Evolutionary conservation across 371 early-diverging fungal genomes (phyloP).

Genomic region (Basidiobolus meristosporus): DNA sequence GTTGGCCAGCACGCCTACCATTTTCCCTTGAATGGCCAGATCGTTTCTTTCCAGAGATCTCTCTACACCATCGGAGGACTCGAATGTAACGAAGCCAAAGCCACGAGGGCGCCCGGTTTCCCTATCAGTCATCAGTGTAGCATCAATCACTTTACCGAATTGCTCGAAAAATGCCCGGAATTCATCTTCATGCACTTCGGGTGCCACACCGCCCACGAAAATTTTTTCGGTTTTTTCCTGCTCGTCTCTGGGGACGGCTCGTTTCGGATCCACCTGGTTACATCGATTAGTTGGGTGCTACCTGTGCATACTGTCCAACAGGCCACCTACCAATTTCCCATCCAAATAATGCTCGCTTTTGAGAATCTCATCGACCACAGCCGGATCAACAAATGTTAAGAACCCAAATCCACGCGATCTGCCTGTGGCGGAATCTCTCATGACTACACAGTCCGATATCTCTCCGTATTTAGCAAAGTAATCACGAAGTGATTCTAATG

Average conservation of each 20-base stretch:
- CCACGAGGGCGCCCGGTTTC: constrained; percentile 61
- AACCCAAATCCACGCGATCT: constrained; percentile 84
- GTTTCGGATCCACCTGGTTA: constrained; percentile 73
- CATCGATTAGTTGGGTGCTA: background rate
- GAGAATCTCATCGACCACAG: constrained; percentile 47
- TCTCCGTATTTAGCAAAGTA: constrained; percentile 61
- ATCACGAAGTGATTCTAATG: constrained; percentile 37
- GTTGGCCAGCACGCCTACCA: constrained; percentile 12
- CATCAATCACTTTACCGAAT: constrained; percentile 59
- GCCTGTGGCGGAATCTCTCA: constrained; percentile 62
- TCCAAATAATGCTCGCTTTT: constrained; percentile 57
- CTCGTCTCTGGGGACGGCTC: constrained; percentile 63
- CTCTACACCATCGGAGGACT: constrained; percentile 38
- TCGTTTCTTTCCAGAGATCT: constrained; percentile 23
- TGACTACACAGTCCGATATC: constrained; percentile 54
- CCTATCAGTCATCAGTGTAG: constrained; percentile 56
- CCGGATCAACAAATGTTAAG: constrained; percentile 52
- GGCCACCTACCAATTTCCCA: constrained; percentile 50
- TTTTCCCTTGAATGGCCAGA: constrained; percentile 26
- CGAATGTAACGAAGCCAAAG: constrained; percentile 66
- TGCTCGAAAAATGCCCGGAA: constrained; percentile 50
- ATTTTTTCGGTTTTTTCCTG: constrained; percentile 70
- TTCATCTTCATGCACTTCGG: constrained; percentile 64
- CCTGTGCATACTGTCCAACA: too few relatives aligned
- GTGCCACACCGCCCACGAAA: constrained; percentile 77